Percentiles rank a stretch among this genome's conserved stretches.
Conservation (phyloP, 2,329 filamentous ascomycete genomes). For the Grosmannia huntii region DNA sequence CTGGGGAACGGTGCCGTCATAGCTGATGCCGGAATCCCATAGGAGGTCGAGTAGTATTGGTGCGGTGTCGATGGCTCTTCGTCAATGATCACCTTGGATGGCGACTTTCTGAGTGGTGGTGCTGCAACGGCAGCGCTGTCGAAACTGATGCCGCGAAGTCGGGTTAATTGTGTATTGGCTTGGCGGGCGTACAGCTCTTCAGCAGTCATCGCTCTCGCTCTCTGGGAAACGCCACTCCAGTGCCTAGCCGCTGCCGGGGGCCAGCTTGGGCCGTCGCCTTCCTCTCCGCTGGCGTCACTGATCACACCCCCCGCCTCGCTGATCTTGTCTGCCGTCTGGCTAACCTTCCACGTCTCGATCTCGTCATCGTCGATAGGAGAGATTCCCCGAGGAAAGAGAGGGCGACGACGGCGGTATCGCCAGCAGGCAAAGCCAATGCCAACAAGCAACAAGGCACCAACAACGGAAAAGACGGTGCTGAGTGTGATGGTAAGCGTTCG, state of each 20-base stretch:
- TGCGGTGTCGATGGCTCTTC: constrained; percentile 16
- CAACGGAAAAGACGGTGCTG: constrained; percentile 34
- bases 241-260: background rate
- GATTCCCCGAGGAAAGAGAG: constrained; percentile 39
- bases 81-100: constrained; percentile 43
- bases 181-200: background rate
- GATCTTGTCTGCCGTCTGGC: constrained; percentile 19
- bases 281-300: background rate
- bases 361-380: constrained; percentile 53
- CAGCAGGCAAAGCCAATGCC: constrained; percentile 26
- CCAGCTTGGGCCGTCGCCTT: background rate
- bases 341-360: constrained; percentile 49
- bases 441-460: constrained; percentile 27
- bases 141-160: background rate
- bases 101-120: constrained; percentile 19
- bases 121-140: constrained; percentile 1
- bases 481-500: constrained; percentile 36
- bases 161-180: background rate
- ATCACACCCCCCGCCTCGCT: background rate
- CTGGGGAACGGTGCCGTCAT: background rate
- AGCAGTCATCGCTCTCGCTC: background rate
- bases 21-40: background rate
- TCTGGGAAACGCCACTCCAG: background rate
- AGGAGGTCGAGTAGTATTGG: background rate
- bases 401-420: constrained; percentile 24